Evolutionary conservation across 1,139 yeast genomes (phyloP), one percentile per base, ranked within the genome.

Genomic region (Hansenula anomala): DNA sequence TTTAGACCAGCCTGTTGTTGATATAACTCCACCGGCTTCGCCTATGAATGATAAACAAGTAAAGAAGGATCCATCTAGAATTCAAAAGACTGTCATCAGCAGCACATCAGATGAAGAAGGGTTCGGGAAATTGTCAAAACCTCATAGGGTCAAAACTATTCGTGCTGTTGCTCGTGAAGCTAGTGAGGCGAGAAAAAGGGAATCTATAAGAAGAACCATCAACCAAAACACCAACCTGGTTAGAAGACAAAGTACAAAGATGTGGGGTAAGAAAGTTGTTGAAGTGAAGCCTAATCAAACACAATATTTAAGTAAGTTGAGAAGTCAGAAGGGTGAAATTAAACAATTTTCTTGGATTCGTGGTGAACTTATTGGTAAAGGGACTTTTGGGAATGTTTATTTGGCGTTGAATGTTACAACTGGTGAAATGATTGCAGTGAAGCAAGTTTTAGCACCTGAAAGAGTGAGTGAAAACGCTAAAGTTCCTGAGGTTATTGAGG

Each of bases 341-440:
- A 84, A 83, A 52, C 95, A 88, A 60, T 89, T 90, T 67, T 46
- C 54, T 0, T 94, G 99, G 99, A 86, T 94, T 38, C 89, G 89
- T 58, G 99, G 99, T 69, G 97, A 90, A 55, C 70, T 92, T 46
- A 88, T 94, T 43, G 99, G 99, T 1, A 78, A 90, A 43, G 99
- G 99, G 0, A 90, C 97, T 0, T 94, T 90, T 69, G 99, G 98
- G n/a, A 82, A 87, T 33, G 98, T 94, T 1, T 92, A 76, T 55
- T 70, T 94, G 43, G 97, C 96, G 1, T 71, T 94, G 55, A 94
- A 94, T 60, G 94, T 89, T 14, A 92, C 97, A 1, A 89, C 96
- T 0, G 97, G 98, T 40, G 99, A 94, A 55, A 90, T 94, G 96
- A 81, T 94, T 65, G 99, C 99, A 0, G 98, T 94, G 2, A 94